Evolutionary conservation across 2,329 filamentous ascomycete genomes (phyloP).

Genomic region (Arthroderma uncinatum): DNA sequence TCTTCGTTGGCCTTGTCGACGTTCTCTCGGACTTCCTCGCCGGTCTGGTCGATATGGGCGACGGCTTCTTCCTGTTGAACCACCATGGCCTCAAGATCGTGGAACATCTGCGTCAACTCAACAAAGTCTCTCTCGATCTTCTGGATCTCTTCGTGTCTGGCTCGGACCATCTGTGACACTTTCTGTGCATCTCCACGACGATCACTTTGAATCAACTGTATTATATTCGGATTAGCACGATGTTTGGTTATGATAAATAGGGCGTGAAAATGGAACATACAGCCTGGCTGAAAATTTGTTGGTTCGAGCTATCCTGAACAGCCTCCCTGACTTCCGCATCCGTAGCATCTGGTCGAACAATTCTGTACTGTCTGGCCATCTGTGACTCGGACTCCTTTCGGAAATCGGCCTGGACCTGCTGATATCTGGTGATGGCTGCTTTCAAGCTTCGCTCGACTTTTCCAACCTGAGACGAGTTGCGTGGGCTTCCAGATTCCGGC

Average conservation of each 20-base stretch:
- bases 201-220: slow-evolving; percentile 62
- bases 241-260: not conserved
- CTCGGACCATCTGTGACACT: slow-evolving; percentile 66
- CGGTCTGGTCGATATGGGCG: slow-evolving; percentile 72
- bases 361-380: slow-evolving; percentile 79
- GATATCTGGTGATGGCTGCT: slow-evolving; percentile 68
- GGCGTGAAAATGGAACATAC: slow-evolving; percentile 25
- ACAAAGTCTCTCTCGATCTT: slow-evolving; percentile 88
- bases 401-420: slow-evolving; percentile 68
- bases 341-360: slow-evolving; percentile 70
- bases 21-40: slow-evolving; percentile 73
- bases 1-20: slow-evolving; percentile 76
- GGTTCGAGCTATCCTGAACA: slow-evolving; percentile 55
- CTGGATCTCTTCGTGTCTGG: slow-evolving; percentile 74
- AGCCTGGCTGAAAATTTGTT: slow-evolving; percentile 79
- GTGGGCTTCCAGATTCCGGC: slow-evolving; percentile 59
- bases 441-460: slow-evolving; percentile 71
- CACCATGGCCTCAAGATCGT: slow-evolving; percentile 76
- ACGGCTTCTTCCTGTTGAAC: slow-evolving; percentile 76
- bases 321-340: slow-evolving; percentile 68
- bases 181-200: slow-evolving; percentile 70
- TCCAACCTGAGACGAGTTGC: slow-evolving; percentile 70
- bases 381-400: slow-evolving; percentile 70
- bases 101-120: slow-evolving; percentile 76
- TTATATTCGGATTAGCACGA: not conserved